These are phyloP conservation scores for Aspergillus versicolor DNA, from an alignment of 2,329 filamentous ascomycete species.

Conservation along the genomic window DNA sequence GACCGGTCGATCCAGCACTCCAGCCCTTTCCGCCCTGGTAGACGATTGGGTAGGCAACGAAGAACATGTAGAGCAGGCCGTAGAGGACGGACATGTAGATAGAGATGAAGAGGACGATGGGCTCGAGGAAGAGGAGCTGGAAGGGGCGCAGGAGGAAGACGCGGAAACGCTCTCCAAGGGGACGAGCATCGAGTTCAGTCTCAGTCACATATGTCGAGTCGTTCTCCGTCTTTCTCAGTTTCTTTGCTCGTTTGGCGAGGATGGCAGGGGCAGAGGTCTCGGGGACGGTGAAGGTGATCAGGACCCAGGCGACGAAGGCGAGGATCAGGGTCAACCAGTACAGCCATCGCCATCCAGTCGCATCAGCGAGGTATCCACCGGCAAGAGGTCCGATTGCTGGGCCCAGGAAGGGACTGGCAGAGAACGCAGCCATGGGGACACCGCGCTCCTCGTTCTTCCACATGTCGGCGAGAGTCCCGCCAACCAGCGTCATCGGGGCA, in stretches of 20 bases:
- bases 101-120: conserved; percentile 80
- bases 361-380: conserved; percentile 73
- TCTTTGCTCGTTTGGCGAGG: conserved; percentile 67
- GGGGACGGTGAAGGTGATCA: conserved; percentile 85
- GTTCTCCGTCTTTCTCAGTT: conserved; percentile 68
- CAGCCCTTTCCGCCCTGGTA: conserved; percentile 80
- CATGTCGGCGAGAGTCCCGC: conserved; percentile 78
- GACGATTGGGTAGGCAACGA: conserved; percentile 56
- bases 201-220: conserved; percentile 72
- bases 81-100: conserved; percentile 80
- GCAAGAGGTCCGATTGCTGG: conserved; percentile 75
- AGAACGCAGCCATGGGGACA: conserved; percentile 84
- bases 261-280: conserved; percentile 85
- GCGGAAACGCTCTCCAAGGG: conserved; percentile 65
- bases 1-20: conserved; percentile 68
- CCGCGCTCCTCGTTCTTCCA: conserved; percentile 82
- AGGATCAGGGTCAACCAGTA: conserved; percentile 87
- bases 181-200: conserved; percentile 72
- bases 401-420: conserved; percentile 77
- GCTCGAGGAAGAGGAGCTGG: conserved; percentile 78
- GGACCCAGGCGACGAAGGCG: conserved; percentile 64
- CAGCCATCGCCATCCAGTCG: conserved; percentile 74
- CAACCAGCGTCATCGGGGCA: conserved; percentile 82
- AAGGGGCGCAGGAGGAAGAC: conserved; percentile 81
- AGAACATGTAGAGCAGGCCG: conserved; percentile 54